Conservation (phyloP, 2,329 filamentous ascomycete genomes). For the Fusarium virguliforme region DNA sequence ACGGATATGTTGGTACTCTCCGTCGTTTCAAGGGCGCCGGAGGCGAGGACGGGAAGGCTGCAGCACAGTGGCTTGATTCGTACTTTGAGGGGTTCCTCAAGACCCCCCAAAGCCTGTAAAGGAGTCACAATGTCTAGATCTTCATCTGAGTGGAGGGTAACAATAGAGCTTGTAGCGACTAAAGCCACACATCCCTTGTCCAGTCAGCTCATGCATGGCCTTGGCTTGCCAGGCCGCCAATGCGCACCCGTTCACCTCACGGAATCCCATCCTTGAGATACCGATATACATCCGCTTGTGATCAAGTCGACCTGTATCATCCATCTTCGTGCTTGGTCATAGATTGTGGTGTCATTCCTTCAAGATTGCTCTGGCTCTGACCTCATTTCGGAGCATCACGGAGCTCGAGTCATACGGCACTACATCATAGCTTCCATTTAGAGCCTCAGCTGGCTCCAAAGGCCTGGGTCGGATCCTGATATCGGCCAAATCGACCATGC, state of each 20-base stretch:
- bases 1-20: slow-evolving; percentile 47
- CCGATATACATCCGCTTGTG: neutral
- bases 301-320: neutral
- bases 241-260: neutral
- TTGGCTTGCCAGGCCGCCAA: neutral
- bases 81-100: slow-evolving; percentile 36
- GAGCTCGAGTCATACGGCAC: slow-evolving; percentile 2
- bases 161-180: neutral
- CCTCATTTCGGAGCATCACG: slow-evolving; percentile 6
- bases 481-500: slow-evolving; percentile 1
- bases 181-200: neutral
- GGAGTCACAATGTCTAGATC: neutral
- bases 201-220: neutral
- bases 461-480: neutral
- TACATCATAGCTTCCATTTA: neutral
- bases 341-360: neutral
- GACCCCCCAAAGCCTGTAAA: slow-evolving; percentile 13
- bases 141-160: neutral
- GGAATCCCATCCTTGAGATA: neutral
- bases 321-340: neutral
- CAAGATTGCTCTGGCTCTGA: slow-evolving; percentile 9
- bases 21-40: slow-evolving; percentile 26
- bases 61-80: slow-evolving; percentile 30
- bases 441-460: neutral
- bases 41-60: slow-evolving; percentile 21